Base-by-base conservation (phyloP, 176 grass and related monocot species). In the Aechmea fasciata region DNA sequence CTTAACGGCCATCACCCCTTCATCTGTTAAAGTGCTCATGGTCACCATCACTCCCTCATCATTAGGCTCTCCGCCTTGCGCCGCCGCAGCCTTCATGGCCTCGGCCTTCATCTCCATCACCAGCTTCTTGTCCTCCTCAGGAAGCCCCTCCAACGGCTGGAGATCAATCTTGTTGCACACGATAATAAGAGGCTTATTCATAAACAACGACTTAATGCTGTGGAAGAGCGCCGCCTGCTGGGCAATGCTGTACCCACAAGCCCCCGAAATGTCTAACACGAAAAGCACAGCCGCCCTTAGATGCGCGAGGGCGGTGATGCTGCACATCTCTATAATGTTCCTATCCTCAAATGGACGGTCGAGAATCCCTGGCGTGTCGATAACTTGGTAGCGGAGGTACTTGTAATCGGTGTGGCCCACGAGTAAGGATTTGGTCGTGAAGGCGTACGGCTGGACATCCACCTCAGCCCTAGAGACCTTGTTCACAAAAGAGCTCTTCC, bases 391-490 rank as follows among this genome's bases (percentile, higher is more conserved):
- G 9, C 82, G 75, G 29, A 92, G 77, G 51, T 87, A 92, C 69
- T 88, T 92, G 70, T 92, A 92, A 83, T 92, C 89, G 9, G 89
- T 87, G 76, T 92, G 89, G 47, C 89, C 89, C 65, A 92, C 83
- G 49, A 80, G 77, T 12, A 85, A 52, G 11, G 77, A 76, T 23
- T 80, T 85, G 2, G 83, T 85, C 14, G 83, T 85, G 51, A 85
- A 85, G 20, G 83, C 83, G 69, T 81, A 85, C 10, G 83, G 83
- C 68, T 85, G 88, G 52, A 91, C 88, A 10, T 91, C 88, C 15
- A 91, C 88, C 76, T 91, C 88, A 47, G 88, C 88, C 59, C 84
- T 87, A 28, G 88, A 87, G 71, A 91, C 50, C 84, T 91, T 91
- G 65, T 91, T 91, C 70, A 91, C 84, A 81, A 91, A 91, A 68